phyloP scores from a whole-genome alignment of 306 rosid genomes.

The Cucurbita argyrosperma region DNA sequence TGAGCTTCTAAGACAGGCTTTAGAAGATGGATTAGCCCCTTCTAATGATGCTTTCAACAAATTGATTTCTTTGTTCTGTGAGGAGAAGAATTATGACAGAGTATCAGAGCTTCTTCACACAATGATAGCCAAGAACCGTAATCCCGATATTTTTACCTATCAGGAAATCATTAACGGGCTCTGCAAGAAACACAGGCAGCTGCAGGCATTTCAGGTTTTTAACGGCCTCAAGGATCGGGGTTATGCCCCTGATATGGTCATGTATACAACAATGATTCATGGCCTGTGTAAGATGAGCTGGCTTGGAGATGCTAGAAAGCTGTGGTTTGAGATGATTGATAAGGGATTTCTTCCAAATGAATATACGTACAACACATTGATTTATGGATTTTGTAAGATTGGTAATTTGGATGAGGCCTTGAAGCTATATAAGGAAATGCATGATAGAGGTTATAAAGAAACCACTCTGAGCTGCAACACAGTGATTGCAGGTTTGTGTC shows the following conservation, averaged over 20 bases:
- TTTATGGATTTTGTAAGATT: slow-evolving; percentile 32
- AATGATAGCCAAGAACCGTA: slow-evolving; percentile 36
- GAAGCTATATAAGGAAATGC: slow-evolving; percentile 45
- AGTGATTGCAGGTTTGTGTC: slow-evolving; percentile 45
- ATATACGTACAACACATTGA: slow-evolving; percentile 35
- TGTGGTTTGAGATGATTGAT: slow-evolving; percentile 73
- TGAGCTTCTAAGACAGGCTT: slow-evolving; percentile 46
- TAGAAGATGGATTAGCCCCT: slow-evolving; percentile 42
- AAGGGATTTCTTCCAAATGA: slow-evolving; percentile 55
- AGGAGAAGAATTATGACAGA: slow-evolving; percentile 23
- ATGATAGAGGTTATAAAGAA: slow-evolving; percentile 32
- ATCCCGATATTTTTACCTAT: slow-evolving; percentile 37
- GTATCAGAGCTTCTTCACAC: slow-evolving; percentile 55
- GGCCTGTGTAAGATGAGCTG: slow-evolving; percentile 33
- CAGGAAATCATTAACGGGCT: slow-evolving; percentile 48
- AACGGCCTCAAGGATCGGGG: slow-evolving; percentile 71
- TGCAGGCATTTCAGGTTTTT: slow-evolving; percentile 39
- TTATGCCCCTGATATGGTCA: slow-evolving; percentile 46
- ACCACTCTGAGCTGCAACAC: slow-evolving; percentile 27
- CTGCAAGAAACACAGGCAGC: slow-evolving; percentile 23
- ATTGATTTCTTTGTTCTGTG: slow-evolving; percentile 42
- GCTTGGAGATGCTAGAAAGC: slow-evolving; percentile 51
- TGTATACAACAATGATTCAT: slow-evolving; percentile 60
- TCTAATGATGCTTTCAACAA: slow-evolving; percentile 28
- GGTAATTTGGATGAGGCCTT: slow-evolving; percentile 34